Evolutionary conservation across 2,329 filamentous ascomycete genomes (phyloP).

Genomic region (Fusarium kyushuense): DNA sequence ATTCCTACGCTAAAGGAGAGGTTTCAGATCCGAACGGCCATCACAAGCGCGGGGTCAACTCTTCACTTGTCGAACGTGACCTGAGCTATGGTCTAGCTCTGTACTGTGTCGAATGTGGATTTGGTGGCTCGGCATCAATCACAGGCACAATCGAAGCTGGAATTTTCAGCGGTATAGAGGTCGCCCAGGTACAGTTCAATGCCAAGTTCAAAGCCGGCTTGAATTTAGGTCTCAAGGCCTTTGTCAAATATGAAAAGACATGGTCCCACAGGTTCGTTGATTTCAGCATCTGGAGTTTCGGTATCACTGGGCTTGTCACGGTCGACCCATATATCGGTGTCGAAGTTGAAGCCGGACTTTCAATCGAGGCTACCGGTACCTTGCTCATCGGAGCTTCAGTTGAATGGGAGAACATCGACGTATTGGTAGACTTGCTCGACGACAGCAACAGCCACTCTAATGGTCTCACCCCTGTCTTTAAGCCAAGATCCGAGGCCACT

Average conservation of each 20-base stretch:
- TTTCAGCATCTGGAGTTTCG: neutral
- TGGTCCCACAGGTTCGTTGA: neutral
- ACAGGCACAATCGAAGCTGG: neutral
- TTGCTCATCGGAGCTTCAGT: constrained; percentile 11
- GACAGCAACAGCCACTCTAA: neutral
- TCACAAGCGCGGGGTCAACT: neutral
- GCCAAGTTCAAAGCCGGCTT: constrained; percentile 7
- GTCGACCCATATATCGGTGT: neutral
- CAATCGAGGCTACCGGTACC: constrained; percentile 5
- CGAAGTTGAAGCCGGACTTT: neutral
- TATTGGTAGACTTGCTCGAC: constrained; percentile 1
- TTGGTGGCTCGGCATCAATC: neutral
- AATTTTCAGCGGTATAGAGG: neutral
- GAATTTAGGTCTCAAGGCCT: neutral
- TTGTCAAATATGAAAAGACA: constrained; percentile 17
- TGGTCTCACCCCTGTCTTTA: neutral
- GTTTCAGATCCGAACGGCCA: constrained; percentile 8
- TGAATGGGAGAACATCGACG: constrained; percentile 13
- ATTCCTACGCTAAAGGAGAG: constrained; percentile 12
- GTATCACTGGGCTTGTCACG: neutral
- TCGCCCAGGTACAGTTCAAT: constrained; percentile 3
- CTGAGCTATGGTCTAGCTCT: constrained; percentile 1
- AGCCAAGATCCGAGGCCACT: neutral
- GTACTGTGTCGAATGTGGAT: constrained; percentile 18
- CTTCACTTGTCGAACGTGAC: neutral